A percentile compares a stretch with the other conserved stretches of the same genome.
Evolutionary conservation across 2,329 filamentous ascomycete species (phyloP).

Genomic region (Aspergillus ibericus): DNA sequence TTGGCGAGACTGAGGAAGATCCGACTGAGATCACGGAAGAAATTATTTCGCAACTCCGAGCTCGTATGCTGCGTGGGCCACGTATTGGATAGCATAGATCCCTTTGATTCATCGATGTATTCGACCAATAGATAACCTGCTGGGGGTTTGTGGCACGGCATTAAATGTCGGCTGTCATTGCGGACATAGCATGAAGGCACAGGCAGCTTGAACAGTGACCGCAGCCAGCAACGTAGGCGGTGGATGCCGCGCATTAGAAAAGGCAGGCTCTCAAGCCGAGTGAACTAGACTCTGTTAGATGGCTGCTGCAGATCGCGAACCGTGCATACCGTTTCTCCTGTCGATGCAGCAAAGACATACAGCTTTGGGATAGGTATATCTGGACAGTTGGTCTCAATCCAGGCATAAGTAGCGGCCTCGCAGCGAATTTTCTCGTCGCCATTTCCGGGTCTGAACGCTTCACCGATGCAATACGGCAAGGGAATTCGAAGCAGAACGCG

Average conservation of each 20-base stretch:
- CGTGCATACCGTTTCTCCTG: not conserved
- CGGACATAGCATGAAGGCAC: constrained; percentile 4
- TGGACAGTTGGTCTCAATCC: constrained; percentile 27
- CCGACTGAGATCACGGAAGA: constrained; percentile 17
- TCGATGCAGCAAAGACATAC: not conserved
- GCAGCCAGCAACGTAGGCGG: not conserved
- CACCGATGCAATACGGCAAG: constrained; percentile 26
- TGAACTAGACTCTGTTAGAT: not conserved
- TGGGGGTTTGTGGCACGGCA: not conserved
- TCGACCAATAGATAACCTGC: constrained; percentile 24
- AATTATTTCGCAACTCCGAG: constrained; percentile 18
- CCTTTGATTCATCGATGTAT: constrained; percentile 18
- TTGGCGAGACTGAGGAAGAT: constrained; percentile 17
- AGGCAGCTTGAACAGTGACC: not conserved
- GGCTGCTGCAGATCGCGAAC: too few species aligned
- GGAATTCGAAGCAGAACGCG: constrained; percentile 25
- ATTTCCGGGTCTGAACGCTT: constrained; percentile 27
- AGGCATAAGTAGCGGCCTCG: constrained; percentile 30
- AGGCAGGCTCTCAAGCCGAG: not conserved
- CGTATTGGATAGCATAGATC: constrained; percentile 25
- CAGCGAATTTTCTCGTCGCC: constrained; percentile 30
- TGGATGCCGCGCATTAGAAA: not conserved
- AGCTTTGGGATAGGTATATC: constrained; percentile 22
- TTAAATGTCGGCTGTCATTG: not conserved
- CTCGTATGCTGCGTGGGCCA: constrained; percentile 18